phyloP scores from a whole-genome alignment of 2,329 filamentous ascomycete genomes.

The Aciculosporium take region DNA sequence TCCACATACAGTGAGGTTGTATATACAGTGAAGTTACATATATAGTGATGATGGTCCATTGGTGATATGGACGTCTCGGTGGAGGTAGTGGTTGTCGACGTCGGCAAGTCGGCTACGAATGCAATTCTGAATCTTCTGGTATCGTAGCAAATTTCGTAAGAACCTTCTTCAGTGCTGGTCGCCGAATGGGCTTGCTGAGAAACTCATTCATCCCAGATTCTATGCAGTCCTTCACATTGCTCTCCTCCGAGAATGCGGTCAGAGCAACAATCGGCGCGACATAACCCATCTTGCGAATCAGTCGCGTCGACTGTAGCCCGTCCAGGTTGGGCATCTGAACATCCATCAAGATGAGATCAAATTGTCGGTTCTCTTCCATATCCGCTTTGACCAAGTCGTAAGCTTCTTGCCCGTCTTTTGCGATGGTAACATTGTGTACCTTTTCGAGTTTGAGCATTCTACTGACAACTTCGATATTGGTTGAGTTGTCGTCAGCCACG shows the following conservation, averaged over 20 bases:
- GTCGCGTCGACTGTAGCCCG: constrained; percentile 68
- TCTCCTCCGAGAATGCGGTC: constrained; percentile 82
- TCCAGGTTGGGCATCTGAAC: constrained; percentile 92
- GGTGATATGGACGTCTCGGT: too few species aligned
- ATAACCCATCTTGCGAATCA: constrained; percentile 80
- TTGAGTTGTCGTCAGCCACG: constrained; percentile 59
- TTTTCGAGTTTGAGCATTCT: constrained; percentile 61
- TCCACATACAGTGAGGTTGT: too few species aligned
- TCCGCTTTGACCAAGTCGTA: constrained; percentile 72
- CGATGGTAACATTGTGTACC: constrained; percentile 77
- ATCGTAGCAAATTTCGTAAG: constrained; percentile 75
- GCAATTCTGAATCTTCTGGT: constrained; percentile 42
- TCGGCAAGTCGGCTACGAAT: background rate
- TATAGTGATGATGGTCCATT: too few species aligned
- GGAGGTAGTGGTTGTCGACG: background rate
- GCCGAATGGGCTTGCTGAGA: constrained; percentile 58
- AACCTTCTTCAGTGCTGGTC: constrained; percentile 77
- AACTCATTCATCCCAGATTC: constrained; percentile 91
- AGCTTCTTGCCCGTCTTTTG: constrained; percentile 75
- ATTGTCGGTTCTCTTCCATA: constrained; percentile 58
- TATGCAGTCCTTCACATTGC: constrained; percentile 73
- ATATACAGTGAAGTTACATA: too few species aligned
- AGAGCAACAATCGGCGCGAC: constrained; percentile 78
- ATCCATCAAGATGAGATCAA: constrained; percentile 92
- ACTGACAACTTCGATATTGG: constrained; percentile 44